Evolutionary conservation across 768 basidiomycete species (phyloP).

Genomic region (Mycena latifolia): DNA sequence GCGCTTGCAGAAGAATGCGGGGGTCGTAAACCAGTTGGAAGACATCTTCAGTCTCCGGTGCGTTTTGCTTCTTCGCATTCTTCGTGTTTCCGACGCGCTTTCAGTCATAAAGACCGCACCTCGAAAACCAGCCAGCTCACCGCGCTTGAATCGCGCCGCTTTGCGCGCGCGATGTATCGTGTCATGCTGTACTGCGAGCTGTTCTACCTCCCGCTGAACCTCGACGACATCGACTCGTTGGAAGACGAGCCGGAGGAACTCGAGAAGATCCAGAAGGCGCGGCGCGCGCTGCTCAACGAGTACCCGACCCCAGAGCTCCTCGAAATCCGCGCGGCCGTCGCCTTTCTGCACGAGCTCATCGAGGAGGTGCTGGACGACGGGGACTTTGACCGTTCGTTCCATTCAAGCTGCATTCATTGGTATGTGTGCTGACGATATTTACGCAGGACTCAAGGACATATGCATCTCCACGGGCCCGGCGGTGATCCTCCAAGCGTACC

Average conservation of each 20-base stretch:
- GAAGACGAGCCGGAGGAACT: slow-evolving; percentile 20
- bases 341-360: slow-evolving; percentile 28
- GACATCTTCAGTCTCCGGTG: slow-evolving; percentile 19
- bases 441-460: slow-evolving; percentile 19
- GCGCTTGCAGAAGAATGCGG: slow-evolving; percentile 23
- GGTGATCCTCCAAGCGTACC: slow-evolving; percentile 23
- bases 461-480: slow-evolving; percentile 31
- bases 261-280: slow-evolving; percentile 14
- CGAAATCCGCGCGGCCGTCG: slow-evolving; percentile 22
- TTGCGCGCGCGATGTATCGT: slow-evolving; percentile 33
- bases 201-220: slow-evolving; percentile 33
- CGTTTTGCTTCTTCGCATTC: neutral
- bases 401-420: neutral
- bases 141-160: slow-evolving; percentile 24
- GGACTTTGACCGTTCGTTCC: slow-evolving; percentile 16
- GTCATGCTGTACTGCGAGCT: slow-evolving; percentile 37
- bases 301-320: slow-evolving; percentile 19
- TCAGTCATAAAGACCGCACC: slow-evolving; percentile 13
- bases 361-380: neutral
- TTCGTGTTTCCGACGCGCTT: neutral
- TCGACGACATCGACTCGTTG: slow-evolving; percentile 35
- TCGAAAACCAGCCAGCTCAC: slow-evolving; percentile 18
- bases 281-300: slow-evolving; percentile 17
- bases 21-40: slow-evolving; percentile 11
- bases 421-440: neutral